phyloP scores from a whole-genome alignment of 495 filamentous ascomycete genomes.

The Tuber magnatum region DNA sequence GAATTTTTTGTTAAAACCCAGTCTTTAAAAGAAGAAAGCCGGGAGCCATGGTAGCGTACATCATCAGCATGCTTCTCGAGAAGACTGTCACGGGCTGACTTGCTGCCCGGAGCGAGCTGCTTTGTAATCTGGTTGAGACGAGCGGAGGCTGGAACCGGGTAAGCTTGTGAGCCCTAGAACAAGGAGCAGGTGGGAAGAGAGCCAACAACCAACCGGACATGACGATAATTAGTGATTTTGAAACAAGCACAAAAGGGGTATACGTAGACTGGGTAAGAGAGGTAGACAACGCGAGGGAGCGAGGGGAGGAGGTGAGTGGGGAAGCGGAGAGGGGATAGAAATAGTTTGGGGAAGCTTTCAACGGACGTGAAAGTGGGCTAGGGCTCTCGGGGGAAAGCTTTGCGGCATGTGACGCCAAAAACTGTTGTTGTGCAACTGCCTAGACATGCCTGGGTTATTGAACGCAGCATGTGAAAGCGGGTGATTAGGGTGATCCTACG shows the following conservation, averaged over 20 bases:
- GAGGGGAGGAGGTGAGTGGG: background rate
- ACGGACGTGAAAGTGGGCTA: background rate
- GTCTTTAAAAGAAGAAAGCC: background rate
- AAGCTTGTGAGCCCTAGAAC: background rate
- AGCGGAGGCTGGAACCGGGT: slow-evolving; percentile 23
- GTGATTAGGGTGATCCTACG: background rate
- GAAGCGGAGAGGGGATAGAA: background rate
- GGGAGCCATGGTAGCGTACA: slow-evolving; percentile 31
- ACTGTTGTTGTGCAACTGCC: background rate
- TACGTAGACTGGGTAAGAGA: background rate
- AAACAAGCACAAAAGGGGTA: background rate
- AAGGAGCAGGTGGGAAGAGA: background rate
- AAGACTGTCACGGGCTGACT: slow-evolving; percentile 49
- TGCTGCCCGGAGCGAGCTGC: slow-evolving; percentile 50
- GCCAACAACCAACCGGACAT: background rate
- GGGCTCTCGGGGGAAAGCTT: background rate
- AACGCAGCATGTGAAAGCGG: background rate
- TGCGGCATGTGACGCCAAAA: background rate
- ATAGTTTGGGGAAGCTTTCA: background rate
- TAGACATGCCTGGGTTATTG: background rate
- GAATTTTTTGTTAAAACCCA: slow-evolving; percentile 12
- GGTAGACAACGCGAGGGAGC: background rate
- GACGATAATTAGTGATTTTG: background rate
- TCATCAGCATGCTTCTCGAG: slow-evolving; percentile 62
- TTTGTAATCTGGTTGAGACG: slow-evolving; percentile 58